Base-by-base conservation (phyloP, 148 eudicot genomes). In the Diospyros lotus region DNA sequence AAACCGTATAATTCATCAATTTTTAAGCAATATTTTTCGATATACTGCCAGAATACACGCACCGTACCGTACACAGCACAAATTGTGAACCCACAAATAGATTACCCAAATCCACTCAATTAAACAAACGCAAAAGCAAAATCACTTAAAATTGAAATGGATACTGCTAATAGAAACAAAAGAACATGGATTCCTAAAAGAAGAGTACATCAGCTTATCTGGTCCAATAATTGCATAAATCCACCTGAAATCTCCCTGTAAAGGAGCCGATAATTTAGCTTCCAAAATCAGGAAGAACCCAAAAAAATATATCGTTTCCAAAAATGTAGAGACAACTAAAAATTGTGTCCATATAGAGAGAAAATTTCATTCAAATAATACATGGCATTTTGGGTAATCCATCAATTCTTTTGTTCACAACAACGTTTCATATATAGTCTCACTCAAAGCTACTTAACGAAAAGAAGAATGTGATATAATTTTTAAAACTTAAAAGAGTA, bases 191-290 rank as follows among this genome's bases (percentile, higher is more conserved):
- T 60, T 60, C 28, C 43, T 45, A 54, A 45, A 73, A 48, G 17
- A 45, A 73, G 39, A 73, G 48, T 45, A 48, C 44, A 48, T 54
- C 45, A 73, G 62, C 68, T 61, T 61, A 62, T 48, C 76, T 73
- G 76, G 45, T 62, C 9, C 13, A 63, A 15, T 38, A 62, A 42
- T 51, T 65, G 62, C 48, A 70, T 6, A 45, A 73, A 61, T 54
- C 67, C 38, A 72, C 4, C 46, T 4, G 42, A 60, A 17, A 58
- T 51, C 18, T 48, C 61, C 66, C 75, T 17, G 66, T 13, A 18
- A 59, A 44, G 44, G 18, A 71, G 43, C 66, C 68, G 66, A 73
- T 28, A 73, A 48, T 62, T 58, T 50, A 52, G 46, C 6, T 3
- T 62, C 67, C 38, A 48, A 73, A 39, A 1, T 38, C 58, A 46